Conservation (phyloP, 371 early-diverging fungal genomes). For the Dichotomocladium elegans region DNA sequence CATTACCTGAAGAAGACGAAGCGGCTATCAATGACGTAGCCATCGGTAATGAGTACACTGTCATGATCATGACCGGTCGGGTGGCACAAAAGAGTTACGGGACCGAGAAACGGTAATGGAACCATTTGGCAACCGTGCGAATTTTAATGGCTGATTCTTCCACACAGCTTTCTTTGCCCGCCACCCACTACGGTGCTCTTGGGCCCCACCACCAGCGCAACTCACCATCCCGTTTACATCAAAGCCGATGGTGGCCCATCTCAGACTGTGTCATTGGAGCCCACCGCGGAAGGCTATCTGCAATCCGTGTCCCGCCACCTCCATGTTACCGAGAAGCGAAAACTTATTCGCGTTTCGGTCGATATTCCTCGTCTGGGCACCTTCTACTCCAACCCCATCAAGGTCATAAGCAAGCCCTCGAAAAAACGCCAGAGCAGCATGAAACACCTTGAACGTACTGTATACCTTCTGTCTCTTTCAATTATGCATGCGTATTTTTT, state of each 20-base stretch:
- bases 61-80: slow-evolving; percentile 68
- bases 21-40: no score
- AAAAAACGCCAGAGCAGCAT: slow-evolving; percentile 70
- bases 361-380: slow-evolving; percentile 56
- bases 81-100: slow-evolving; percentile 80
- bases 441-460: slow-evolving; percentile 64
- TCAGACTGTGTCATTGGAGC: background rate
- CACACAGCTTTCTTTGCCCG: background rate
- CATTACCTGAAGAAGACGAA: no score
- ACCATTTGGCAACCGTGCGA: no score
- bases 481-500: no score
- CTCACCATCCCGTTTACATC: background rate
- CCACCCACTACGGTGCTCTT: background rate
- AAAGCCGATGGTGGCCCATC: background rate
- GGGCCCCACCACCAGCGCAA: background rate
- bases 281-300: background rate
- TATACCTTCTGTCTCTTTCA: background rate
- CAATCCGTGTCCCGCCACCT: slow-evolving; percentile 71
- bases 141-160: background rate
- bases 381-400: slow-evolving; percentile 66
- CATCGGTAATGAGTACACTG: slow-evolving; percentile 33
- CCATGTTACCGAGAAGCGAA: slow-evolving; percentile 73
- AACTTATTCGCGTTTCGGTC: slow-evolving; percentile 63
- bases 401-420: slow-evolving; percentile 77
- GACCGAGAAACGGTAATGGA: slow-evolving; percentile 69